phyloP scores from a whole-genome alignment of 176 grass and related monocot genomes.

The Aegilops umbellulata region DNA sequence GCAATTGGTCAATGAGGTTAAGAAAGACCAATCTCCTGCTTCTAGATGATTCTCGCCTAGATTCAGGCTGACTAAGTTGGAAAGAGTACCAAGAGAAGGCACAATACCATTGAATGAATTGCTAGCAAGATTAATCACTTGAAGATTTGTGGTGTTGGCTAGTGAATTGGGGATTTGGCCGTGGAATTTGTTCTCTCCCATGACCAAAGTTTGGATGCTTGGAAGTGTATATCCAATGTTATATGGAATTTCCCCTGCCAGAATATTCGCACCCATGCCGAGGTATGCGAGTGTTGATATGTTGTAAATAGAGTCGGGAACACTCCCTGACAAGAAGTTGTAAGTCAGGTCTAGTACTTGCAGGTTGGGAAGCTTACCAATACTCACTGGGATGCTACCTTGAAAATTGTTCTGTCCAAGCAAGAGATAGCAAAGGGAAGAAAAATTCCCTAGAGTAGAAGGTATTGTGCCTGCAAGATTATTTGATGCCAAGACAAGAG shows the following conservation, averaged over 20 bases:
- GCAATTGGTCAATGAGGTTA: conserved; percentile 40
- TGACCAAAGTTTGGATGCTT: conserved; percentile 12
- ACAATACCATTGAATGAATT: conserved; percentile 30
- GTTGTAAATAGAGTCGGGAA: conserved; percentile 38
- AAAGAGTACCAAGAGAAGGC: conserved; percentile 11
- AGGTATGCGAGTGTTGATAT: conserved; percentile 16
- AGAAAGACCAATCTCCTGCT: conserved; percentile 46
- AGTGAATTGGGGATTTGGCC: conserved; percentile 24
- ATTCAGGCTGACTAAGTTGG: neutral
- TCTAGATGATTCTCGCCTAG: conserved; percentile 12
- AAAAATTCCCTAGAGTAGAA: conserved; percentile 23
- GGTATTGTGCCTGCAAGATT: conserved; percentile 32
- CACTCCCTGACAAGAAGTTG: neutral
- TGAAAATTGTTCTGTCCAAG: neutral
- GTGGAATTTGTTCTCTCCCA: neutral
- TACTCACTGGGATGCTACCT: neutral
- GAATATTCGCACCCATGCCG: neutral
- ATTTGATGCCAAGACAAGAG: conserved; percentile 16
- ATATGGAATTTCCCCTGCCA: conserved; percentile 16
- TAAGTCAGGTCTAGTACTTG: neutral
- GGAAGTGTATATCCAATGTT: conserved; percentile 16
- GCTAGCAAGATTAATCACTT: neutral
- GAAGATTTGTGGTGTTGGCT: neutral
- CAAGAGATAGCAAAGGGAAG: conserved; percentile 2
- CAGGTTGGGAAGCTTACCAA: neutral